Evolutionary conservation across 306 rosid genomes (phyloP).

Genomic region (Erythrophleum fordii): DNA sequence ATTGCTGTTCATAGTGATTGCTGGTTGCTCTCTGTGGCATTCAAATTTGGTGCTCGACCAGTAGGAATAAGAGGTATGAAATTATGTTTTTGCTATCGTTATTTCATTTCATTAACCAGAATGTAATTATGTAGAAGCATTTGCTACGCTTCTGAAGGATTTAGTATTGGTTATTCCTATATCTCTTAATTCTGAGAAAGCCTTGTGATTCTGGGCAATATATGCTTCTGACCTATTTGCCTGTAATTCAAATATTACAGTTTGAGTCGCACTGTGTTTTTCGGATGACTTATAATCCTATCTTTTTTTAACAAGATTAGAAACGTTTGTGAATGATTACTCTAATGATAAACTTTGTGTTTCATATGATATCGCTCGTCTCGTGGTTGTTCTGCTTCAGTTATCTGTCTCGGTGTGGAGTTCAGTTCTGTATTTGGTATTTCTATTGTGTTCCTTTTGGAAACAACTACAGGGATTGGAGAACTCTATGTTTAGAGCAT

Average conservation of each 20-base stretch:
- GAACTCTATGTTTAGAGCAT: neutral
- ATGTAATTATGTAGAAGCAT: neutral
- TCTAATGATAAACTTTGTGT: neutral
- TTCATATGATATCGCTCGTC: neutral
- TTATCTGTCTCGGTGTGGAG: neutral
- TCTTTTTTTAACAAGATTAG: neutral
- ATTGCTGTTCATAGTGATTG: neutral
- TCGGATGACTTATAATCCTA: neutral
- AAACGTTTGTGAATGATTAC: neutral
- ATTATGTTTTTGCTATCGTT: neutral
- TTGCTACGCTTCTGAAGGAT: constrained; percentile 11
- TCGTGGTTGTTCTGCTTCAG: neutral
- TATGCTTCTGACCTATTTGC: neutral
- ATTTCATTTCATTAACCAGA: neutral
- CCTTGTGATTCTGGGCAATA: neutral
- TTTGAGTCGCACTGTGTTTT: neutral
- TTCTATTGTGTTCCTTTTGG: neutral
- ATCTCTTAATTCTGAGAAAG: neutral
- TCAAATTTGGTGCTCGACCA: neutral
- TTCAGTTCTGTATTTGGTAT: neutral
- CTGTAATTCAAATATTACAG: neutral
- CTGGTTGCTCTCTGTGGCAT: neutral
- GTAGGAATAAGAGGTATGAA: neutral
- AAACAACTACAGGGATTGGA: neutral
- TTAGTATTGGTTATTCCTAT: neutral